Conservation (phyloP, 306 rosid genomes). For the Dryas alaskensis region DNA sequence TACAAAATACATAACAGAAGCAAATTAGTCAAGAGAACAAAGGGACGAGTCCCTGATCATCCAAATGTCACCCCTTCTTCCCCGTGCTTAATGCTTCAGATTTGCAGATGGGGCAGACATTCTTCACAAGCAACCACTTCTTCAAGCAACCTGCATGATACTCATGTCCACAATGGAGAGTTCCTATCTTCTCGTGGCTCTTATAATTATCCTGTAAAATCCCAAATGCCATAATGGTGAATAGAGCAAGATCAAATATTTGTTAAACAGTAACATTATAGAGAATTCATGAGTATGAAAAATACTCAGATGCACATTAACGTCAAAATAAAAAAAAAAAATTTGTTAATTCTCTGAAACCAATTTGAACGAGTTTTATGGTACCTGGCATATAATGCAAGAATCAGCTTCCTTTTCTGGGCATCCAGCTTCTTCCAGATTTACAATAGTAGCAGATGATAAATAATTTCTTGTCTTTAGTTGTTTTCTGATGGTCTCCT, state of each 20-base stretch:
- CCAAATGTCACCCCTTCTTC: constrained; percentile 23
- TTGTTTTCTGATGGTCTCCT: constrained; percentile 52
- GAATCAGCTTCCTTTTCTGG: constrained; percentile 57
- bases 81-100: constrained; percentile 67
- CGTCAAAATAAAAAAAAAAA: background rate
- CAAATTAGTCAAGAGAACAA: constrained; percentile 31
- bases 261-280: background rate
- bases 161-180: constrained; percentile 80
- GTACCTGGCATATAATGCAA: constrained; percentile 95
- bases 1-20: constrained; percentile 40
- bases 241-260: background rate
- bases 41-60: constrained; percentile 21
- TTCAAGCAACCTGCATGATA: constrained; percentile 77
- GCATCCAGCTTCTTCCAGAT: constrained; percentile 52
- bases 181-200: constrained; percentile 63
- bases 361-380: background rate
- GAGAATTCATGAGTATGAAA: background rate
- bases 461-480: constrained; percentile 51
- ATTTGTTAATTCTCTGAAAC: no score
- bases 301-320: background rate
- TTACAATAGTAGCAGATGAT: constrained; percentile 28
- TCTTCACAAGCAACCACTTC: constrained; percentile 84
- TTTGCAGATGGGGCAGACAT: constrained; percentile 94
- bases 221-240: background rate
- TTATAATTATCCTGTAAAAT: constrained; percentile 70